Base-by-base conservation (phyloP, 208 protist genomes). In the Acanthamoeba lenticulata region DNA sequence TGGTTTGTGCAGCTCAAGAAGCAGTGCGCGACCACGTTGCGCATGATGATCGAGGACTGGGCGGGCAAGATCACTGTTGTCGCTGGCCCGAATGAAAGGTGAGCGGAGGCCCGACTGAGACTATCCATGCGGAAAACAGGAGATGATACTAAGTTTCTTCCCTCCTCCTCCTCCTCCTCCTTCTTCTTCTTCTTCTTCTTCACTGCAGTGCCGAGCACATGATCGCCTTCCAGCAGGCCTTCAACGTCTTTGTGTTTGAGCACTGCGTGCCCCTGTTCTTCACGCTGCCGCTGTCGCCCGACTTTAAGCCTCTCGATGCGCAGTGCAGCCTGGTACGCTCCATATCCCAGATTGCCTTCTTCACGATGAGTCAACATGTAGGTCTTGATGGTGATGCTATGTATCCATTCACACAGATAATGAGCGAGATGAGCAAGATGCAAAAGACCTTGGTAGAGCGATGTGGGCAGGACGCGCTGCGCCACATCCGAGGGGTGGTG, bases 181-280 rank as follows among this genome's bases (percentile, higher is more conserved):
- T 83, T 29, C 74, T n/a, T 29, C 34, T 24, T 83, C 4, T n/a
- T 52, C 74, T 69, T 36, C 29, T 74, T 40, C 62, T 34, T 34
- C 65, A n/a, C 67, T 52, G 74, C 29, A 40, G 27, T 44, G 74
- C 5, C 21, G 38, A 83, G 74, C 74, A 83, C 24, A 83, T 83
- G 74, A 83, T 83, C 13, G 67, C 67, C 19, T 83, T 83, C 74
- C 74, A 83, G 29, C 74, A 83, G 42, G 74, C 74, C 3, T 83
- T 83, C 74, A 83, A 83, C 29, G 74, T 83, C 13, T 83, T 52
- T 34, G 74, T 83, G 74, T 83, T 83, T n/a, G 74, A 83, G 74
- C 74, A 83, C 74, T 44, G 34, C 24, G 40, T 83, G 42, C 74
- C 74, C 17, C 74, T 83, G 11, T 83, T 83, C 74, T 83, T 83